phyloP scores from a whole-genome alignment of 768 basidiomycete species.

The Punctularia strigosozonata region DNA sequence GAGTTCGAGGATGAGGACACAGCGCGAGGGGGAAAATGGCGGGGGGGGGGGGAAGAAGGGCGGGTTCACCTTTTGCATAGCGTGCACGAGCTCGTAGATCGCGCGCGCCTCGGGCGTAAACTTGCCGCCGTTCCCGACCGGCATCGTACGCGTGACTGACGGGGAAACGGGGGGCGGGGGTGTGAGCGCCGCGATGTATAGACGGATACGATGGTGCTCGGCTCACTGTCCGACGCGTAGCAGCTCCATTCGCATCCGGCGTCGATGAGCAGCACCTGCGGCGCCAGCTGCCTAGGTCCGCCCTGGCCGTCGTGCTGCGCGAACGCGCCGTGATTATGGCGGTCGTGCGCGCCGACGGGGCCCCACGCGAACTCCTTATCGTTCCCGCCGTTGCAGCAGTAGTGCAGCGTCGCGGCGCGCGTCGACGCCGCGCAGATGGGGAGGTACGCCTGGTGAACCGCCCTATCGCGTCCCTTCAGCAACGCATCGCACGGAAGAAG shows the following conservation, averaged over 20 bases:
- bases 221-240: constrained; percentile 53
- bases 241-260: constrained; percentile 86
- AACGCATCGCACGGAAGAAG: too few species aligned
- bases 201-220: too few species aligned
- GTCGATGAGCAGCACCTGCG: constrained; percentile 82
- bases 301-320: constrained; percentile 11
- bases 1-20: neutral
- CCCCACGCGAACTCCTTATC: constrained; percentile 83
- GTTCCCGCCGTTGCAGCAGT: constrained; percentile 94
- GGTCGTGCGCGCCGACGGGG: constrained; percentile 46
- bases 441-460: constrained; percentile 81
- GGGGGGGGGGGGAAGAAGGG: neutral
- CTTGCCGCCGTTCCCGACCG: constrained; percentile 87
- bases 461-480: constrained; percentile 25
- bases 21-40: neutral
- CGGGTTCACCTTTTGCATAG: constrained; percentile 70
- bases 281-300: constrained; percentile 35
- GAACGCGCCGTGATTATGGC: constrained; percentile 38
- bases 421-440: constrained; percentile 87
- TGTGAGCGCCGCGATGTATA: neutral
- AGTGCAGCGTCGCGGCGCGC: constrained; percentile 84
- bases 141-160: constrained; percentile 64
- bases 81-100: constrained; percentile 80
- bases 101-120: constrained; percentile 72
- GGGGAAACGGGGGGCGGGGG: neutral